phyloP scores from a whole-genome alignment of 2,329 filamentous ascomycete genomes.

The Graphium sp. region DNA sequence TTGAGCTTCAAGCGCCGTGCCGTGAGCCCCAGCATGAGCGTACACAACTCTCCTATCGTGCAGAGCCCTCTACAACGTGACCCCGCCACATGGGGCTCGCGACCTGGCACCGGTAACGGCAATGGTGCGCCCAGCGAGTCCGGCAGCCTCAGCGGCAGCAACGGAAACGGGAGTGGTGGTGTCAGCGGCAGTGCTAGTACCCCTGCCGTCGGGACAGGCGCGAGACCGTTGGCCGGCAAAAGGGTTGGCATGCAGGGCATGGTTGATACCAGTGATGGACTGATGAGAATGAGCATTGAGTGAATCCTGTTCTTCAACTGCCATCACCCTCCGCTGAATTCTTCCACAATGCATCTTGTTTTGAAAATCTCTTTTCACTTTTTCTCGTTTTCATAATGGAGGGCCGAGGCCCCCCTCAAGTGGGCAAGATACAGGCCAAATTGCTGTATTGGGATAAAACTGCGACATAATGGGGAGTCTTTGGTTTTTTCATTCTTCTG shows the following conservation, averaged over 20 bases:
- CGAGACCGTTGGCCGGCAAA: too few relatives aligned
- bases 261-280: conserved; percentile 84
- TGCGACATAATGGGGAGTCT: background rate
- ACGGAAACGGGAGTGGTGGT: conserved; percentile 11
- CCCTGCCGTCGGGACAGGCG: conserved; percentile 34
- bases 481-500: conserved; percentile 1
- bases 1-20: conserved; percentile 79
- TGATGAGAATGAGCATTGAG: conserved; percentile 97
- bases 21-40: conserved; percentile 80
- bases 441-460: too few relatives aligned
- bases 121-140: conserved; percentile 34
- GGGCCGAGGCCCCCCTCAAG: too few relatives aligned
- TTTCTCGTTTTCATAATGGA: conserved; percentile 5
- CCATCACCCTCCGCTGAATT: too few relatives aligned
- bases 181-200: conserved; percentile 25
- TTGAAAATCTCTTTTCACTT: conserved; percentile 4
- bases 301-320: conserved; percentile 18
- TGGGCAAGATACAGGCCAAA: too few relatives aligned
- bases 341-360: background rate
- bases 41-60: conserved; percentile 75
- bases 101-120: conserved; percentile 38
- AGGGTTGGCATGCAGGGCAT: conserved; percentile 78
- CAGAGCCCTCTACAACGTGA: conserved; percentile 71
- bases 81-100: conserved; percentile 52
- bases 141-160: conserved; percentile 19